Evolutionary conservation across 495 filamentous ascomycete species (phyloP), one percentile per base, ranked within the genome.

Genomic region (Cercophora samala): DNA sequence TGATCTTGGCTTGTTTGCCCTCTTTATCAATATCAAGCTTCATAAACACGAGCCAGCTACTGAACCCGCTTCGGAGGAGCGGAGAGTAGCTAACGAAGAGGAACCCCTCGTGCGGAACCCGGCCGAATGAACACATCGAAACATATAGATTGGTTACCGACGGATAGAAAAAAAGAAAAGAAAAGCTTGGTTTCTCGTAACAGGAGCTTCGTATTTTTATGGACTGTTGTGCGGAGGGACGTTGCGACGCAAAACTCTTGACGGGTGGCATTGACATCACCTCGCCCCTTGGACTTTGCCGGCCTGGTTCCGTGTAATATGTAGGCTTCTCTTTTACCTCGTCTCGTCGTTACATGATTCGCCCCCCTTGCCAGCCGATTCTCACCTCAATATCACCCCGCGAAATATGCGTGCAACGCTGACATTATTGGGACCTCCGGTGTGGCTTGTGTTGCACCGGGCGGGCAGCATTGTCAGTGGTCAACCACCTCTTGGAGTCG

Each of bases 1-100:
- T 74, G 92, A 96, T 74, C 62, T 93, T 24, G 88, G 89, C 0
- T 79, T 94, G 78, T 80, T 91, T 64, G 79, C 83, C n/a, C 86
- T 89, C 68, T 93, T 93, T 65, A 78, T 81, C 61, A 81, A 83
- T 65, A 76, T 83, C 65, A 79, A 78, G 66, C 65, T 82, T 54
- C 72, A 83, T 22, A 75, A 74, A 53, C 75, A 81, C 56, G 79
- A 82, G 70, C 60, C 60, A 42, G 19, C 53, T 3, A 18, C 4
- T 18, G 21, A 22, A 23, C n/a, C 15, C 1, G 51, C 18, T 6
- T 64, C 19, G 0, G 42, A 42, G 2, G 60, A 62, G 46, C 13
- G n/a, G 66, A 23, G 9, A 0, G 5, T 4, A 5, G 21, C 19
- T 0, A 32, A 60, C 11, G 29, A 52, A 62, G 54, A 37, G n/a